These are phyloP conservation scores for Hypoxylon crocopeplum DNA, from an alignment of 495 filamentous ascomycete species.

Conservation along the genomic window DNA sequence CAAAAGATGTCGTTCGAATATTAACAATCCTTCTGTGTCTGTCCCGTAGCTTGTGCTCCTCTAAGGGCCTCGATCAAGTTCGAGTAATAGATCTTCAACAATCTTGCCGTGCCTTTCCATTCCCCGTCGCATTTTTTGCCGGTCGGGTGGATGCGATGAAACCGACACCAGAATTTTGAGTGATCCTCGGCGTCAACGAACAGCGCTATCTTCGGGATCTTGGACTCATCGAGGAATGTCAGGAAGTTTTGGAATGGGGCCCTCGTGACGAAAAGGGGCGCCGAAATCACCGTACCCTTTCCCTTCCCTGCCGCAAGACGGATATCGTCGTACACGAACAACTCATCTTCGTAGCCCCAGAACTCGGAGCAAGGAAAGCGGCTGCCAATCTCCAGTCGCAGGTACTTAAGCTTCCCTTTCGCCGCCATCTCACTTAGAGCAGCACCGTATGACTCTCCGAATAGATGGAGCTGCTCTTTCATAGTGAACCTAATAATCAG, in stretches of 20 bases:
- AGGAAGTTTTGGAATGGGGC: conserved; percentile 27
- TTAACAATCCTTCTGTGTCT: neutral
- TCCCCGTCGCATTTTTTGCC: conserved; percentile 10
- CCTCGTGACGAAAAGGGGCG: conserved; percentile 16
- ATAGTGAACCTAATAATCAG: conserved; percentile 27
- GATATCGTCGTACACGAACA: conserved; percentile 9
- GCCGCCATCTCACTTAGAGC: conserved; percentile 28
- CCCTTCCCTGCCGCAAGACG: neutral
- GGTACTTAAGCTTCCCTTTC: conserved; percentile 25
- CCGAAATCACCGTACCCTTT: neutral
- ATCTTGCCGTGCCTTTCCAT: conserved; percentile 2
- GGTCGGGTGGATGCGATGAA: conserved; percentile 12
- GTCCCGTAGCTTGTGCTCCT: conserved; percentile 8
- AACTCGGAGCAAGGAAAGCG: conserved; percentile 28
- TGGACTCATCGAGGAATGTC: conserved; percentile 18
- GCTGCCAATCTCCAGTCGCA: conserved; percentile 29
- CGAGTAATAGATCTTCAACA: conserved; percentile 9
- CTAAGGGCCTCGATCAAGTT: conserved; percentile 6
- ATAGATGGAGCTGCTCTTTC: conserved; percentile 23
- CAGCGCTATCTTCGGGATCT: conserved; percentile 12
- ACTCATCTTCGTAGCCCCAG: conserved; percentile 25
- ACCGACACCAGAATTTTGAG: conserved; percentile 21
- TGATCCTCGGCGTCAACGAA: conserved; percentile 23
- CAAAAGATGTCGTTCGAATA: neutral
- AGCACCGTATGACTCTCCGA: conserved; percentile 19